These are phyloP conservation scores for Rhypophila decipiens DNA, from an alignment of 495 filamentous ascomycete genomes.

Conservation along the genomic window DNA sequence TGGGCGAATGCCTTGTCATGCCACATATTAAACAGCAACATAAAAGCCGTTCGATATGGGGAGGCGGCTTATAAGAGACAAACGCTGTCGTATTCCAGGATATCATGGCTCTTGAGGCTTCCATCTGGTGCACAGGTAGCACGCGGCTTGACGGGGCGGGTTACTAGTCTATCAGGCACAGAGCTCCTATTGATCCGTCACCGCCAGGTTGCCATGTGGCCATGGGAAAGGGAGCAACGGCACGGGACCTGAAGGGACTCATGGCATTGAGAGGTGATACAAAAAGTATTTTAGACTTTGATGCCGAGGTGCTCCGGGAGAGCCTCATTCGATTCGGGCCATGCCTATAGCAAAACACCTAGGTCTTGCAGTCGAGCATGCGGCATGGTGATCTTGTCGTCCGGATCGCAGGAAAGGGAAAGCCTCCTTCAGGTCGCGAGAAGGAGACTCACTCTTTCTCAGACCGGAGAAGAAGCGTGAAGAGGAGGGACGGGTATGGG, in stretches of 20 bases:
- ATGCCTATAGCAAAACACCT: no score
- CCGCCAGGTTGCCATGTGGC: background rate
- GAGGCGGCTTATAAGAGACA: no score
- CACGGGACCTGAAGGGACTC: background rate
- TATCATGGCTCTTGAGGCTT: no score
- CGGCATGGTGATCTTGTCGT: no score
- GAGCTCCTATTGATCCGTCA: background rate
- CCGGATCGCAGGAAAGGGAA: no score
- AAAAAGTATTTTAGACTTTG: conserved; percentile 14
- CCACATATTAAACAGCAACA: conserved; percentile 10
- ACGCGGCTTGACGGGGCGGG: background rate
- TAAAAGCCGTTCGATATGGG: no score
- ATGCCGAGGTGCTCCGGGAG: conserved; percentile 10
- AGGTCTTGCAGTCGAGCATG: no score
- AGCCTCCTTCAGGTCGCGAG: no score
- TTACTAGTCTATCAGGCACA: background rate
- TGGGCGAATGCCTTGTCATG: conserved; percentile 14
- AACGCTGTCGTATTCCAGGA: no score
- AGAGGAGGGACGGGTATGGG: conserved; percentile 18
- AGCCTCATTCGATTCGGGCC: conserved; percentile 12
- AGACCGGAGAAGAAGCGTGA: background rate
- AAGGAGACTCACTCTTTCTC: no score
- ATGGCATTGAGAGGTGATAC: background rate
- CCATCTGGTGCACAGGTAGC: background rate
- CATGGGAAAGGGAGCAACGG: background rate